These are phyloP conservation scores for Hippophae rhamnoides DNA, from an alignment of 306 rosid species.

Conservation along the genomic window DNA sequence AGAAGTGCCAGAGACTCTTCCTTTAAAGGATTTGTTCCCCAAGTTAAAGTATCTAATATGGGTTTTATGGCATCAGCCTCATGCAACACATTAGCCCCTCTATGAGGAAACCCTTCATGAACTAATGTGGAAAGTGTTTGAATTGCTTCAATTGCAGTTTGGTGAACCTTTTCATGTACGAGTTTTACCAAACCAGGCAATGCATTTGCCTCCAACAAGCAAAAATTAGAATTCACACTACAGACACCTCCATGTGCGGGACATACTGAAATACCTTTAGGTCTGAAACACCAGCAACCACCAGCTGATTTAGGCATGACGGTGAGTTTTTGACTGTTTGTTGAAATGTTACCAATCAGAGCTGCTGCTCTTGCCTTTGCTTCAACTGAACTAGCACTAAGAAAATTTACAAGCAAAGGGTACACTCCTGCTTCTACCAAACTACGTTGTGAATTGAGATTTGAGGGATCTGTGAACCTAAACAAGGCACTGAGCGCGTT, in stretches of 20 bases:
- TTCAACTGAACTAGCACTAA: slow-evolving; percentile 40
- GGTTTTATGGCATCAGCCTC: slow-evolving; percentile 44
- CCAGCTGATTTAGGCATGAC: slow-evolving; percentile 27
- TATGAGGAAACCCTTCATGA: slow-evolving; percentile 44
- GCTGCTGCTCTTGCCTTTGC: slow-evolving; percentile 91
- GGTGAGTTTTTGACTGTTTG: slow-evolving; percentile 50
- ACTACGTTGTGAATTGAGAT: slow-evolving; percentile 44
- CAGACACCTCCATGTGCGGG: slow-evolving; percentile 55
- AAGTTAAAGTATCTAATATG: slow-evolving; percentile 44
- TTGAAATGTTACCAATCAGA: slow-evolving; percentile 67
- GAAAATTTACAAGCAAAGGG: slow-evolving; percentile 59
- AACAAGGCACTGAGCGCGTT: slow-evolving; percentile 84
- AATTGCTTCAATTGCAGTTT: slow-evolving; percentile 65
- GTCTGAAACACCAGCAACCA: slow-evolving; percentile 43
- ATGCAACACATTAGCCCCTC: slow-evolving; percentile 60
- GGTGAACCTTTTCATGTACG: slow-evolving; percentile 51
- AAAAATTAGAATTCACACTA: slow-evolving; percentile 42
- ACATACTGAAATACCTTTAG: slow-evolving; percentile 36
- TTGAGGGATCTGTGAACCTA: slow-evolving; percentile 76
- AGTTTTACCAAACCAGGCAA: slow-evolving; percentile 54
- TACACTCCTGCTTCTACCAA: slow-evolving; percentile 58
- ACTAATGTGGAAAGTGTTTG: slow-evolving; percentile 71
- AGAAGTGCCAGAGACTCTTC: slow-evolving; percentile 59
- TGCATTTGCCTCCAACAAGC: slow-evolving; percentile 61
- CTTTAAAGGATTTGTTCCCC: slow-evolving; percentile 59